Evolutionary conservation across 352 stramenopile species (phyloP).

Genomic region (Aphanomyces stellatus): DNA sequence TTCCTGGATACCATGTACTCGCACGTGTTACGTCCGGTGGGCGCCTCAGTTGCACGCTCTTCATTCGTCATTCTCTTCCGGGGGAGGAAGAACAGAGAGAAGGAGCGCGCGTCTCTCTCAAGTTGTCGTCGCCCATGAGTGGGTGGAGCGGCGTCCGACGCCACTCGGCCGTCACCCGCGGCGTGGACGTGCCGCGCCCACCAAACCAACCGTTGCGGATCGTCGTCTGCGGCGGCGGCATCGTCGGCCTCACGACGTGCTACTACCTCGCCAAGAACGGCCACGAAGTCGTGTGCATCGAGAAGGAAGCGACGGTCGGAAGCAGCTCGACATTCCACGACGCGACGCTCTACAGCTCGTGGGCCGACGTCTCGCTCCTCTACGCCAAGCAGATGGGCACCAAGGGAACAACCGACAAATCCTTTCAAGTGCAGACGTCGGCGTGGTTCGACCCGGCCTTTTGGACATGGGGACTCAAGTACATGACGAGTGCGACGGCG

Average conservation of each 20-base stretch:
- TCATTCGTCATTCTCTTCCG: no score
- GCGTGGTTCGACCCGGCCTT: slow-evolving; percentile 70
- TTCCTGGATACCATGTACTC: no score
- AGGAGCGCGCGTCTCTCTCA: no score
- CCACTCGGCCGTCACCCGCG: slow-evolving; percentile 8
- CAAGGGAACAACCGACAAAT: slow-evolving; percentile 35
- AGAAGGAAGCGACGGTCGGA: slow-evolving; percentile 70
- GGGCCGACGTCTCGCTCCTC: slow-evolving; percentile 62
- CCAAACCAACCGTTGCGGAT: slow-evolving; percentile 53
- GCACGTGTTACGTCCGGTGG: no score
- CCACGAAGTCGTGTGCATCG: slow-evolving; percentile 79
- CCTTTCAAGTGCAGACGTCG: slow-evolving; percentile 11
- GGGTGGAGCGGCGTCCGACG: no score
- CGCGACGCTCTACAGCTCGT: slow-evolving; percentile 69
- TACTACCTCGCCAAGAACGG: slow-evolving; percentile 79
- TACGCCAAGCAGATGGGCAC: slow-evolving; percentile 75
- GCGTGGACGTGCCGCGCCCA: slow-evolving; percentile 6
- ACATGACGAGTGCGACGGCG: slow-evolving; percentile 78
- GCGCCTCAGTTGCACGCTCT: no score
- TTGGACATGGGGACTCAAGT: slow-evolving; percentile 82
- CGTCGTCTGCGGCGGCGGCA: slow-evolving; percentile 79
- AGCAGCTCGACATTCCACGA: slow-evolving; percentile 78
- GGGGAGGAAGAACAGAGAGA: no score
- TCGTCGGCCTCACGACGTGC: slow-evolving; percentile 76
- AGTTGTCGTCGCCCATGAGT: no score